A percentile compares a stretch with the other conserved stretches of the same genome.
These are phyloP conservation scores for Gossypium thurberi DNA, from an alignment of 345 rosid genomes.

Conservation along the genomic window DNA sequence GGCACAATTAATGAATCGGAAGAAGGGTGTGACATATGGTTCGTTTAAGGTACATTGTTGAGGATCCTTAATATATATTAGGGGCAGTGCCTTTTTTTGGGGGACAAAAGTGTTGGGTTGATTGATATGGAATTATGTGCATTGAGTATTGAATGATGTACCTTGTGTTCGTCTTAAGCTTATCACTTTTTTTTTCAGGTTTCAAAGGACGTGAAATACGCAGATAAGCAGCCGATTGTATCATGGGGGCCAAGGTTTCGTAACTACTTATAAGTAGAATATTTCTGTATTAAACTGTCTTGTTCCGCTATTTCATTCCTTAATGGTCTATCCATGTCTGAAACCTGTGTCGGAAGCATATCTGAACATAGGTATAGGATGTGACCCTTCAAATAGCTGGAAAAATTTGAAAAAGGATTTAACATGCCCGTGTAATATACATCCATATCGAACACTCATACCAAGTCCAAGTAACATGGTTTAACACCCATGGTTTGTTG, in stretches of 20 bases:
- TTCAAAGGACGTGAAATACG: slow-evolving; percentile 91
- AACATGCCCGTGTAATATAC: not conserved
- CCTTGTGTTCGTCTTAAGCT: slow-evolving; percentile 12
- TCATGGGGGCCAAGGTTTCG: slow-evolving; percentile 98
- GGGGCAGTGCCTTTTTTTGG: not conserved
- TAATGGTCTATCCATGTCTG: not conserved
- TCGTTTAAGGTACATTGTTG: slow-evolving; percentile 51
- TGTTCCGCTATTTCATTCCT: not conserved
- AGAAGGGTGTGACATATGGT: slow-evolving; percentile 79
- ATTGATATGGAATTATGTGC: not conserved
- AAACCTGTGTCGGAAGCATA: not conserved
- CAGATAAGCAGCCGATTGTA: slow-evolving; percentile 90
- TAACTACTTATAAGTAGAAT: not conserved
- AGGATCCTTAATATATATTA: not conserved
- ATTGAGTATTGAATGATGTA: not conserved
- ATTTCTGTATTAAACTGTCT: not conserved
- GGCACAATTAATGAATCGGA: slow-evolving; percentile 68
- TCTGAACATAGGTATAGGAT: not conserved
- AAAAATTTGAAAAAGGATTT: not conserved
- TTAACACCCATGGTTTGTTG: not conserved
- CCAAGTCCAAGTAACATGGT: not conserved
- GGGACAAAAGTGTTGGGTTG: not conserved
- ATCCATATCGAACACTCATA: not conserved
- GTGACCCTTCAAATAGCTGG: not conserved
- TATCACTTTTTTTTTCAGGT: slow-evolving; percentile 46